These are phyloP conservation scores for Nidularia sp. DNA, from an alignment of 768 basidiomycete species.

Conservation along the genomic window DNA sequence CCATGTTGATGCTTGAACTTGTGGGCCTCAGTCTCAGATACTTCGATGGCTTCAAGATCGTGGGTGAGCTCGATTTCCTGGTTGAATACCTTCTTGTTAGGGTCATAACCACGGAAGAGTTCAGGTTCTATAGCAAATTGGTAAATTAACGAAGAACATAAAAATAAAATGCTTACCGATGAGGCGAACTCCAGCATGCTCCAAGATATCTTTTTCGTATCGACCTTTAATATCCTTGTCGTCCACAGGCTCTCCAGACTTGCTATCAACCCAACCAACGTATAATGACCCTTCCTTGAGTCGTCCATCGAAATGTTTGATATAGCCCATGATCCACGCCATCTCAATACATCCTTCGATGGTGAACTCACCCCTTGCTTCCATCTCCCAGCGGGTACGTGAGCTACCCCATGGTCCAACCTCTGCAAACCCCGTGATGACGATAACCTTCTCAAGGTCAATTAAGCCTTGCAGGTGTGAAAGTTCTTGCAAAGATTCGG, in stretches of 20 bases:
- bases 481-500: constrained; percentile 69
- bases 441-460: constrained; percentile 94
- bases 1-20: constrained; percentile 97
- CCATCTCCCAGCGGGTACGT: constrained; percentile 99
- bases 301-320: constrained; percentile 98
- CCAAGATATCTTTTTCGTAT: constrained; percentile 92
- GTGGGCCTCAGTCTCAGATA: constrained; percentile 83
- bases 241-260: constrained; percentile 90
- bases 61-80: constrained; percentile 96
- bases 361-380: constrained; percentile 93
- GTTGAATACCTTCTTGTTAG: constrained; percentile 95
- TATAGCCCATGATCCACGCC: constrained; percentile 99
- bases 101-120: constrained; percentile 96
- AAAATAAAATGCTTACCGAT: constrained; percentile 62
- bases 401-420: constrained; percentile 99
- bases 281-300: constrained; percentile 89
- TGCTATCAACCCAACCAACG: constrained; percentile 98
- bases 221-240: constrained; percentile 94
- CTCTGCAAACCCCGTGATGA: constrained; percentile 95
- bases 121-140: constrained; percentile 77
- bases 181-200: constrained; percentile 87
- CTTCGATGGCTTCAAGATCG: constrained; percentile 94
- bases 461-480: constrained; percentile 80
- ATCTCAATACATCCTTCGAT: constrained; percentile 99
- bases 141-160: constrained; percentile 7